phyloP scores from a whole-genome alignment of 495 filamentous ascomycete genomes.

The Talaromyces trachyspermus region DNA sequence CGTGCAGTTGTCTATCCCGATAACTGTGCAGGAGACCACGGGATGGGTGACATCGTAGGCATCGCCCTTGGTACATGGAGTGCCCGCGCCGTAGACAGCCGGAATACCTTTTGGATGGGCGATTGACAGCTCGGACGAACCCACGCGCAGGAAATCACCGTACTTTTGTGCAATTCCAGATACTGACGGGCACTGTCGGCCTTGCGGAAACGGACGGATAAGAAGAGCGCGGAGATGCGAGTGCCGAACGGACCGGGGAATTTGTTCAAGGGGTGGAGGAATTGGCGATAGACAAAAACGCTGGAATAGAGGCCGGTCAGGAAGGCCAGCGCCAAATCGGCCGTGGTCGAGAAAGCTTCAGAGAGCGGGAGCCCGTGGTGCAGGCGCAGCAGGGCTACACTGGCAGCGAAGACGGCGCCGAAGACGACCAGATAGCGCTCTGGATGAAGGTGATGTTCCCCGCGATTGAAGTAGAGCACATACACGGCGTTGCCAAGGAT shows the following conservation, averaged over 20 bases:
- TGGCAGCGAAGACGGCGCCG: constrained; percentile 4
- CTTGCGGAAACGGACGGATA: constrained; percentile 10
- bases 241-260: constrained; percentile 26
- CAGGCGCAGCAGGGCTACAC: constrained; percentile 4
- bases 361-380: background rate
- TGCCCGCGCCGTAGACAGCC: constrained; percentile 24
- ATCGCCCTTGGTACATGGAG: constrained; percentile 25
- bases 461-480: constrained; percentile 22
- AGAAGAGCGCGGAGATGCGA: constrained; percentile 19
- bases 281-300: constrained; percentile 23
- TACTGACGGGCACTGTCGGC: constrained; percentile 17
- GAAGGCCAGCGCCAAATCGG: constrained; percentile 12
- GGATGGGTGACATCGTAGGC: constrained; percentile 30
- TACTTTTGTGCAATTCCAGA: constrained; percentile 32
- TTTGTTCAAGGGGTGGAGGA: constrained; percentile 24
- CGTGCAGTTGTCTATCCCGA: constrained; percentile 25
- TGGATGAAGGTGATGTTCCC: constrained; percentile 30
- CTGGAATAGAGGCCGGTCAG: constrained; percentile 25
- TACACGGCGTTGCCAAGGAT: constrained; percentile 12
- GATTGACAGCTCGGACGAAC: constrained; percentile 30
- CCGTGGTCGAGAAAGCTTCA: constrained; percentile 4
- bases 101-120: constrained; percentile 22
- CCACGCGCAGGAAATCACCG: constrained; percentile 30
- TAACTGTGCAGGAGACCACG: constrained; percentile 26
- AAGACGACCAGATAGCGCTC: constrained; percentile 17